phyloP scores from a whole-genome alignment of 371 early-diverging fungal genomes.

The Haplosporangium sp. region DNA sequence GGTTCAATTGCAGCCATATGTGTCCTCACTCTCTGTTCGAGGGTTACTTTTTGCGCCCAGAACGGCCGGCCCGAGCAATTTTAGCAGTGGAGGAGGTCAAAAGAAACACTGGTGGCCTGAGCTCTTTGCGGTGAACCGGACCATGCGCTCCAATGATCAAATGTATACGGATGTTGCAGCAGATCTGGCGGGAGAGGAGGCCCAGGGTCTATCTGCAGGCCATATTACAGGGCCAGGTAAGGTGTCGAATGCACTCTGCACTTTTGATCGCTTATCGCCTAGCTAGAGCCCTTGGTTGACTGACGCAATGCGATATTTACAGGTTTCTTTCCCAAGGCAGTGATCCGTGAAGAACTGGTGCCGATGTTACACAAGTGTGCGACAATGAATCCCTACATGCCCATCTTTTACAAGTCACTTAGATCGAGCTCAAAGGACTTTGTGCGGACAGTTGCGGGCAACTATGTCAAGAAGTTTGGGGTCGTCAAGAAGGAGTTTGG shows the following conservation, averaged over 20 bases:
- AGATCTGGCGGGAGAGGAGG: slow-evolving; percentile 36
- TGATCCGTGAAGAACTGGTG: slow-evolving; percentile 41
- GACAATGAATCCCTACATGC: slow-evolving; percentile 32
- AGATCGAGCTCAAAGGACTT: slow-evolving; percentile 42
- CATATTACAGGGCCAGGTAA: slow-evolving; percentile 44
- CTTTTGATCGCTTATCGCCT: neutral
- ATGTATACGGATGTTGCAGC: slow-evolving; percentile 26
- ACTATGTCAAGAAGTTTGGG: slow-evolving; percentile 23
- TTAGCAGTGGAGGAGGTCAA: slow-evolving; percentile 1
- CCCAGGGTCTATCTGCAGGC: slow-evolving; percentile 28
- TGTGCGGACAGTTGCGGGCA: slow-evolving; percentile 25
- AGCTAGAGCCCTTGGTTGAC: no score
- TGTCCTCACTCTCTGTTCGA: slow-evolving; percentile 37
- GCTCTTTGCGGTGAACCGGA: slow-evolving; percentile 29
- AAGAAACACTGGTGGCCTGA: slow-evolving; percentile 54
- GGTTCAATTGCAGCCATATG: slow-evolving; percentile 47
- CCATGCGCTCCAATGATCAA: slow-evolving; percentile 33
- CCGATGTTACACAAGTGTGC: slow-evolving; percentile 35
- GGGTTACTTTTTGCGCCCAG: slow-evolving; percentile 40
- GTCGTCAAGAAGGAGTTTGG: slow-evolving; percentile 42
- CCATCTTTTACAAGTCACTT: slow-evolving; percentile 19
- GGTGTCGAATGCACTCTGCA: neutral
- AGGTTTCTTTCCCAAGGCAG: slow-evolving; percentile 40
- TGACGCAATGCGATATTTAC: no score
- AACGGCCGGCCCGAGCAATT: slow-evolving; percentile 10